A percentile compares a stretch with the other conserved stretches of the same genome.
phyloP scores from a whole-genome alignment of 345 rosid genomes.

The Adansonia digitata region DNA sequence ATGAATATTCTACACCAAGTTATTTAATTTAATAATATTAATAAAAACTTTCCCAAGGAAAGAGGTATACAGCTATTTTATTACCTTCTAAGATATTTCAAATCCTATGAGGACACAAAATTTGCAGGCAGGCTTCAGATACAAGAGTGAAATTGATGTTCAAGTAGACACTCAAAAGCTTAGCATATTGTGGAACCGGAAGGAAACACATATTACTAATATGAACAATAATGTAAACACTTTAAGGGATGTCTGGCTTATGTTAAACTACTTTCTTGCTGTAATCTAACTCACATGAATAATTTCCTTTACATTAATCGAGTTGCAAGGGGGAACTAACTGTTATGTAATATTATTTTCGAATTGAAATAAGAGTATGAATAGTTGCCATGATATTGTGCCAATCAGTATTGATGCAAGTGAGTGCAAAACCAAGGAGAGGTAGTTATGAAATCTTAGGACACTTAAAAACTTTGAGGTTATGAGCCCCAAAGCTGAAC shows the following conservation, averaged over 20 bases:
- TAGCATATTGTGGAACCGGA: neutral
- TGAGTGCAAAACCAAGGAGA: neutral
- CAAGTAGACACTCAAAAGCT: neutral
- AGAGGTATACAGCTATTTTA: neutral
- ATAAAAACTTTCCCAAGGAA: neutral
- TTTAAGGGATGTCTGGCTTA: neutral
- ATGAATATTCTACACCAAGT: neutral
- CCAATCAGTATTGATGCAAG: neutral
- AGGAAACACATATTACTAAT: neutral
- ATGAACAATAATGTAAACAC: neutral
- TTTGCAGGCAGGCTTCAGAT: neutral
- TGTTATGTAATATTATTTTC: neutral
- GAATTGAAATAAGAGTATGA: neutral
- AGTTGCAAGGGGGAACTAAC: neutral
- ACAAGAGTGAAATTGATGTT: neutral
- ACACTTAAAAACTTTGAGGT: neutral
- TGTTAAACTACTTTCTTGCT: neutral
- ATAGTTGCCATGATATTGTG: neutral
- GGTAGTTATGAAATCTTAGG: neutral
- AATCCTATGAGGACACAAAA: neutral
- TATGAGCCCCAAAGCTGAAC: neutral
- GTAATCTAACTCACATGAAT: neutral
- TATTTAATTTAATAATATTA: neutral
- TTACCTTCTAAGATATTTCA: neutral
- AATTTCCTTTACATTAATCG: neutral